phyloP scores from a whole-genome alignment of 2,329 filamentous ascomycete genomes.

The Talaromyces amestolkiae region DNA sequence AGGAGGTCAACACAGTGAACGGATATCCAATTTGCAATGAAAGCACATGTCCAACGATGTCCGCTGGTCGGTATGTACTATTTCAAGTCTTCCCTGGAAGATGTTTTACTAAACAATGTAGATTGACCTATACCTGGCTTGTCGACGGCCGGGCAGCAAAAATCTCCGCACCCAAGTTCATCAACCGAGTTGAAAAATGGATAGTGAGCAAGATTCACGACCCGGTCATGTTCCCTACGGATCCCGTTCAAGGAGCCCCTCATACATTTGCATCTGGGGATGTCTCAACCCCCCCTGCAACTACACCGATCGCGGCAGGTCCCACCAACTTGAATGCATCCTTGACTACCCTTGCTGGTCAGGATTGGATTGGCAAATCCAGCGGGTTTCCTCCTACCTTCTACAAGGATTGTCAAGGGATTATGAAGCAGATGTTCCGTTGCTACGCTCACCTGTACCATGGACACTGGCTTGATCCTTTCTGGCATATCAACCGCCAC shows the following conservation, averaged over 20 bases:
- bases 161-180: constrained; percentile 88
- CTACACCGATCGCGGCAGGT: constrained; percentile 49
- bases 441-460: constrained; percentile 98
- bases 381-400: constrained; percentile 92
- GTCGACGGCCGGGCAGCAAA: constrained; percentile 86
- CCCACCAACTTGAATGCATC: constrained; percentile 36
- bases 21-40: constrained; percentile 79
- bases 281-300: constrained; percentile 50
- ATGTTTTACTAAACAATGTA: constrained; percentile 35
- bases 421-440: constrained; percentile 97
- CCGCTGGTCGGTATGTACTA: constrained; percentile 77
- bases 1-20: constrained; percentile 75
- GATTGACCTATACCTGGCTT: constrained; percentile 94
- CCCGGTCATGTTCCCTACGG: constrained; percentile 83
- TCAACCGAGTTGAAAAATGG: constrained; percentile 94
- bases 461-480: constrained; percentile 83
- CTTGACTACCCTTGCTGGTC: constrained; percentile 46
- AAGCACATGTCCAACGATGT: constrained; percentile 84
- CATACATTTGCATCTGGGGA: constrained; percentile 56
- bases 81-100: constrained; percentile 18
- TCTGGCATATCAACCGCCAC: constrained; percentile 71
- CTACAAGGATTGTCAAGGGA: constrained; percentile 83
- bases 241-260: constrained; percentile 63
- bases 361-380: constrained; percentile 83
- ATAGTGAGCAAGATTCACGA: constrained; percentile 95